Conservation (phyloP, 1,284 basidiomycete genomes). For the Ganoderma sp. region DNA sequence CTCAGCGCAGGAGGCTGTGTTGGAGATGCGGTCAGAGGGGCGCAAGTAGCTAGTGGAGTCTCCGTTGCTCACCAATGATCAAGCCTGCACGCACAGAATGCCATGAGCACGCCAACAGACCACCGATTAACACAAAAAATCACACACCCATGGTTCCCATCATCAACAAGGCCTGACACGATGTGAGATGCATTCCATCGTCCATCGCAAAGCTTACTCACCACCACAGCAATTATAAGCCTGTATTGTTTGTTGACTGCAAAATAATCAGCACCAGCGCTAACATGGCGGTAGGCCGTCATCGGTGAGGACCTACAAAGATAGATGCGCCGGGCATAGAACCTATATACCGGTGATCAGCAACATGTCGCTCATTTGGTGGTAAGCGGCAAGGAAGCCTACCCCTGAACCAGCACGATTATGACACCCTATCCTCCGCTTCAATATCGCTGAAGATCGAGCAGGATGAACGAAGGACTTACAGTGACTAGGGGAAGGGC, state of each 20-base stretch:
- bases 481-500: slow-evolving; percentile 3
- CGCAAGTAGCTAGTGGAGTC: not conserved
- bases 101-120: not conserved
- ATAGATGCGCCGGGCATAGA: slow-evolving; percentile 3
- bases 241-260: slow-evolving; percentile 1
- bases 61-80: not conserved
- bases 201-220: not conserved
- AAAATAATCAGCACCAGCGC: not conserved
- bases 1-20: not conserved
- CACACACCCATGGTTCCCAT: slow-evolving; percentile 1
- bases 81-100: not conserved
- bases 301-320: not conserved
- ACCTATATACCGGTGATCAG: not conserved
- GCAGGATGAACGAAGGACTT: not conserved
- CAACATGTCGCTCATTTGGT: not conserved
- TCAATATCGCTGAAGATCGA: not conserved
- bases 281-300: not conserved
- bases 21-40: not conserved
- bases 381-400: not conserved
- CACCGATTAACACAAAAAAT: not conserved
- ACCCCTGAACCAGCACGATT: slow-evolving; percentile 3
- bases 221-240: not conserved
- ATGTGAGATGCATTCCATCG: not conserved
- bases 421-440: not conserved
- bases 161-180: not conserved